phyloP scores from a whole-genome alignment of 495 filamentous ascomycete species.

The Letharia lupina region DNA sequence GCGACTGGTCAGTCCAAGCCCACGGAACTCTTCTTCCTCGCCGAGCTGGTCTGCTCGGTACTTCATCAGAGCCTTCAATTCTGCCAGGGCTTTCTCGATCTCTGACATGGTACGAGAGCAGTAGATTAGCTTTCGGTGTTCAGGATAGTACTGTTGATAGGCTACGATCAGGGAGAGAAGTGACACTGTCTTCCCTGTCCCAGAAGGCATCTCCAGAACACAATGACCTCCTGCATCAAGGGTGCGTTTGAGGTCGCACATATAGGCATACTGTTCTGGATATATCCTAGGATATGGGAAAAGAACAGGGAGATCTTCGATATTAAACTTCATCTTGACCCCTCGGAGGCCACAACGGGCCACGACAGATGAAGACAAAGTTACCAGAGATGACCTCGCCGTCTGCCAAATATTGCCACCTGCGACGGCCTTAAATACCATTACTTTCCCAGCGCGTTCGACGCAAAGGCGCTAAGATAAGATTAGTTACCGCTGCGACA shows the following conservation, averaged over 20 bases:
- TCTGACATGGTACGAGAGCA: slow-evolving; percentile 97
- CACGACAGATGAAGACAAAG: not conserved
- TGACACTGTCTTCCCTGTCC: slow-evolving; percentile 97
- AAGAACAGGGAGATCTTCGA: slow-evolving; percentile 90
- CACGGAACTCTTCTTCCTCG: slow-evolving; percentile 82
- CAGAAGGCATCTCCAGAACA: slow-evolving; percentile 99
- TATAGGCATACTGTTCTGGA: slow-evolving; percentile 98
- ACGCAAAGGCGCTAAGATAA: slow-evolving; percentile 21
- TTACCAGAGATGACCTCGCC: not conserved
- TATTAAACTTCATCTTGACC: slow-evolving; percentile 82
- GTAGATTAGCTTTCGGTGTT: slow-evolving; percentile 93
- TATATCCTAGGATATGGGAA: slow-evolving; percentile 98
- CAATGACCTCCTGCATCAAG: slow-evolving; percentile 92
- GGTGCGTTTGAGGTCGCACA: slow-evolving; percentile 96
- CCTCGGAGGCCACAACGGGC: slow-evolving; percentile 1
- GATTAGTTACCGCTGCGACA: slow-evolving; percentile 8
- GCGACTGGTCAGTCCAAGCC: slow-evolving; percentile 84
- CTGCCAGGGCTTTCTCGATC: slow-evolving; percentile 91
- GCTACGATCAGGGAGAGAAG: slow-evolving; percentile 91
- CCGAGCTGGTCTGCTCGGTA: slow-evolving; percentile 82
- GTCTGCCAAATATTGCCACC: not conserved
- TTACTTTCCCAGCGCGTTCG: not conserved
- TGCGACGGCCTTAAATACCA: slow-evolving; percentile 1
- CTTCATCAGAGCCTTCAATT: slow-evolving; percentile 89
- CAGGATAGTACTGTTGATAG: slow-evolving; percentile 85